Evolutionary conservation across 257 asterid genomes (phyloP), one percentile per base, ranked within the genome.

Genomic region (Gentiana macrophylla): DNA sequence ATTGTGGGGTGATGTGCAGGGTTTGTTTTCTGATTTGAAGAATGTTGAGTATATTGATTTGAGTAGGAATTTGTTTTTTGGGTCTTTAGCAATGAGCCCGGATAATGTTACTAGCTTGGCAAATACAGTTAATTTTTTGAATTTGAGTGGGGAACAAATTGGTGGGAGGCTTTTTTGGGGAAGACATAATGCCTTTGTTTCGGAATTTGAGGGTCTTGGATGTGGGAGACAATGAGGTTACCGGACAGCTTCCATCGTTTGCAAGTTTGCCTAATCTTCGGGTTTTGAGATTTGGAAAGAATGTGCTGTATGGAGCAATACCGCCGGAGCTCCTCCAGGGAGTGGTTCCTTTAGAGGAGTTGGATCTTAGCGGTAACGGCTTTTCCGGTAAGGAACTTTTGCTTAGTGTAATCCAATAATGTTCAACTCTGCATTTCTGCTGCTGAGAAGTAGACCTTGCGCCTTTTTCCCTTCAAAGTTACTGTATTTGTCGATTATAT

Each of bases 281-380:
- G 60, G 80, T 79, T 64, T 47, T 88, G 35, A 77, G 78, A 70
- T 72, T 88, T 32, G 86, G 88, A 47, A 71, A 60, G 64, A 88
- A 88, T 74, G 78, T 72, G 79, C 70, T 88, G 24, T 71, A 35
- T 35, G 96, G 96, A 50, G 55, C 79, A 43, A 56, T 88, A 24
- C 93, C 96, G 0, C 70, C 7, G 52, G 90, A 78, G 62, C 73
- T 88, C 50, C 68, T 88, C 73, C 82, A 80, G 66, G 89, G 87
- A n/a, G 74, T 46, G 35, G 67, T 72, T 35, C 87, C 83, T 5
- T 79, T 88, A 79, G 68, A 49, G 60, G 93, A 84, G 68, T 71
- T 88, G 73, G 96, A 88, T 80, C 94, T 88, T 74, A 79, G 83
- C 61, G 67, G 74, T 55, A 88, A 88, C 69, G 84, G 84, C 56